Evolutionary conservation across 768 basidiomycete species (phyloP).

Genomic region (Naematelia encephala): DNA sequence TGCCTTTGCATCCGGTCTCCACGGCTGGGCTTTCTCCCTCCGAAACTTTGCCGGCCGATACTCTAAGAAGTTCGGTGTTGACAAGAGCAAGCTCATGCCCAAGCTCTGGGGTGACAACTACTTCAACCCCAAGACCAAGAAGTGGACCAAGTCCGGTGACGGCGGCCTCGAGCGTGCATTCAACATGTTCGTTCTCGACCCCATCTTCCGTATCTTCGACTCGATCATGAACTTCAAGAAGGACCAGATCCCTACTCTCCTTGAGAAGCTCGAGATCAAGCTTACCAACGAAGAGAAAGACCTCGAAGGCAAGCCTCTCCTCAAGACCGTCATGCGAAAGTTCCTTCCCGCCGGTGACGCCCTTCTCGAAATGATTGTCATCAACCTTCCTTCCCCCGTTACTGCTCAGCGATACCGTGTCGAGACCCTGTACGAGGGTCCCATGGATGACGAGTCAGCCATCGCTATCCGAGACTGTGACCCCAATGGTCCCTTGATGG

Average conservation of each 20-base stretch:
- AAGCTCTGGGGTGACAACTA: constrained; percentile 99
- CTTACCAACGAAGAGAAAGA: constrained; percentile 84
- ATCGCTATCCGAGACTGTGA: constrained; percentile 98
- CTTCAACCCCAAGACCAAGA: constrained; percentile 94
- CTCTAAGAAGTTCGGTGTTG: constrained; percentile 97
- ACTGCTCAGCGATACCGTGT: constrained; percentile 99
- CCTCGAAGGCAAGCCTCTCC: constrained; percentile 88
- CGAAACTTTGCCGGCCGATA: constrained; percentile 93
- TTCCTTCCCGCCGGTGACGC: constrained; percentile 99
- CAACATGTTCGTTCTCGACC: constrained; percentile 95
- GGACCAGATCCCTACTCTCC: constrained; percentile 73
- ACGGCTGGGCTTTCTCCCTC: constrained; percentile 99
- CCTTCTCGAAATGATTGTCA: constrained; percentile 99
- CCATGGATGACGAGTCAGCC: constrained; percentile 99
- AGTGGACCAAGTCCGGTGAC: constrained; percentile 84
- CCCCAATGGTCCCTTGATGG: constrained; percentile 89
- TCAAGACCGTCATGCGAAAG: constrained; percentile 98
- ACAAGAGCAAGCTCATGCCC: constrained; percentile 96
- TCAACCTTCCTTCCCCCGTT: constrained; percentile 94
- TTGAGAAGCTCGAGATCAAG: constrained; percentile 94
- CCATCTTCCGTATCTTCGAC: constrained; percentile 98
- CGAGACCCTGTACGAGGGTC: constrained; percentile 98
- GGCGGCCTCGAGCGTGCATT: constrained; percentile 95
- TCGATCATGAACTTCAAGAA: constrained; percentile 99
- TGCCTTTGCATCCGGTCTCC: constrained; percentile 98